Base-by-base conservation (phyloP, 192 early-diverging fungal species). In the Gamsiella multidivaricata region DNA sequence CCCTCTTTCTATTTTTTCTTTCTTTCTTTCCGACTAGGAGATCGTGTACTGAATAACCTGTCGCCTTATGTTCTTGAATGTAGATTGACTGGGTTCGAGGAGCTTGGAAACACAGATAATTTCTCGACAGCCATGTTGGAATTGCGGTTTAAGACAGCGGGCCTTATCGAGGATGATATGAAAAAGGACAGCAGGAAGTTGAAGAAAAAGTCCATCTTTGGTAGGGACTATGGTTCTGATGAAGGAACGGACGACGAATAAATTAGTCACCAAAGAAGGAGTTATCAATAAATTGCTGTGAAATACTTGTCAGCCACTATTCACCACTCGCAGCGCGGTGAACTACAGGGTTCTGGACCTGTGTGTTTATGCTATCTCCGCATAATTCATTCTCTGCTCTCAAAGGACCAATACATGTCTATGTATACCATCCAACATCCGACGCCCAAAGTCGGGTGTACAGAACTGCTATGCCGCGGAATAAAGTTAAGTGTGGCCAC, bases 11-110 rank as follows among this genome's bases (percentile, higher is more conserved):
- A 32, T 41, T 31, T 55, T 25, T 46, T 54, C 32, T 75, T 31
- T 23, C 22, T 52, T 42, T 15, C 37, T 68, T 66, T 11, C 41
- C 47, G 26, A 37, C 17, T 54, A 26, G 22, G 26, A 33, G 54
- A 31, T 12, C 0, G 7, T 57, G 4, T 36, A 17, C 25, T 70
- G 11, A 42, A 23, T 28, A 39, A 43, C 43, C 11, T 25, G 37
- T 62, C 25, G 47, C 22, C 47, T 41, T 47, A 28, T 57, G 5
- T 39, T 31, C 18, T 22, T 33, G n/a, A 34, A 28, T 54, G 5
- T 53, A 93, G 94, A 22, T 55, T 96, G 28, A 70, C 97, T 63
- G 97, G 97, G 0, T 99, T 99, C 86, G 97, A 99, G 28, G 96
- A 93, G 18, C 81, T 99, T 15, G 96, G 95, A 22, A 94, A 93